Evolutionary conservation across 495 filamentous ascomycete species (phyloP).

Genomic region (Paragyromitra xinjiangensis): DNA sequence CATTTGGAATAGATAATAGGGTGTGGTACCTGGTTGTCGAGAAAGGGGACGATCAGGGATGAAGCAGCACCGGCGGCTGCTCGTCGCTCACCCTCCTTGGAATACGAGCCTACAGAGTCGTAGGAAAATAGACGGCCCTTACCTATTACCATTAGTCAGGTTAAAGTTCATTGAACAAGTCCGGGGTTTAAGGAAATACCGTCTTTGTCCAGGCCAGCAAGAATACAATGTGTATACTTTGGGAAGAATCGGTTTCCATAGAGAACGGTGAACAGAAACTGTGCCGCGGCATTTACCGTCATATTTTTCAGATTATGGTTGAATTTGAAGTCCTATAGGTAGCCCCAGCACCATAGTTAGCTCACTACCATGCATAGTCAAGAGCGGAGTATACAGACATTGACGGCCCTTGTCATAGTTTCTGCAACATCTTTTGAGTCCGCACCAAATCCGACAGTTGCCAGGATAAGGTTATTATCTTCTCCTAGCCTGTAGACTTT

Average conservation of each 20-base stretch:
- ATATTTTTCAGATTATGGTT: slow-evolving; percentile 64
- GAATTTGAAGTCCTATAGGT: slow-evolving; percentile 58
- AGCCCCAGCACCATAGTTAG: slow-evolving; percentile 24
- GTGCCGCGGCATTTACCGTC: slow-evolving; percentile 90
- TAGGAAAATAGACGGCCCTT: slow-evolving; percentile 95
- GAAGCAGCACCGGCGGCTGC: slow-evolving; percentile 93
- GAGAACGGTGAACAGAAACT: slow-evolving; percentile 89
- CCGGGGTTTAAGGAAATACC: slow-evolving; percentile 61
- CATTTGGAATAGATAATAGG: neutral
- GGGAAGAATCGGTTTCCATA: slow-evolving; percentile 99
- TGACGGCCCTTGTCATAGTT: slow-evolving; percentile 57
- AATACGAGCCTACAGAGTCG: slow-evolving; percentile 93
- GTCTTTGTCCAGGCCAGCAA: slow-evolving; percentile 93
- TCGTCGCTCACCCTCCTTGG: slow-evolving; percentile 85
- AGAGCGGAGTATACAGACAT: slow-evolving; percentile 44
- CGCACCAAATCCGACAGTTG: slow-evolving; percentile 93
- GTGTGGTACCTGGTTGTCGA: slow-evolving; percentile 81
- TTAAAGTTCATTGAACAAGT: slow-evolving; percentile 3
- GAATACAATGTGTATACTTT: slow-evolving; percentile 92
- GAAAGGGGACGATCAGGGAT: slow-evolving; percentile 97
- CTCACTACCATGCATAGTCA: neutral
- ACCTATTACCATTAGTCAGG: slow-evolving; percentile 34
- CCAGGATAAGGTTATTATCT: slow-evolving; percentile 83
- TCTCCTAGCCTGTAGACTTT: slow-evolving; percentile 98
- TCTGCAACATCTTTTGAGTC: slow-evolving; percentile 66